Evolutionary conservation across 2,329 filamentous ascomycete genomes (phyloP).

Genomic region (Aspergillus sp.): DNA sequence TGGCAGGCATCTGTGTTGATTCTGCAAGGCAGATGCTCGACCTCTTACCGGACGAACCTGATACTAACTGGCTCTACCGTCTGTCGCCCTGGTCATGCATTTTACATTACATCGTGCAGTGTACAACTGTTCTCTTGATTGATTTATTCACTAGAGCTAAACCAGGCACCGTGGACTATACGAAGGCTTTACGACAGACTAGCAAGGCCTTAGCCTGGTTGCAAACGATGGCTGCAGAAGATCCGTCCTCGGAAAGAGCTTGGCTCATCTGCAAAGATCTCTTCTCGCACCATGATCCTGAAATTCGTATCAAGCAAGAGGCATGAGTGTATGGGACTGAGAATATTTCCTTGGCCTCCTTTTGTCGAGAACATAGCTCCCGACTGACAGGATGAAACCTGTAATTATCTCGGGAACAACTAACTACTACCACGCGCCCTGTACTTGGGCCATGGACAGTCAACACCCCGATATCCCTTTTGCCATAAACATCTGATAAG

Average conservation of each 20-base stretch:
- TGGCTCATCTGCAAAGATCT: conserved; percentile 27
- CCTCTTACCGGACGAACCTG: conserved; percentile 31
- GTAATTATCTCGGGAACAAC: too few species aligned
- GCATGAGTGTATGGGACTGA: background rate
- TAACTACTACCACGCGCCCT: too few species aligned
- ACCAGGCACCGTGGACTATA: conserved; percentile 24
- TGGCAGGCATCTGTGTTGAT: conserved; percentile 32
- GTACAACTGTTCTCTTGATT: conserved; percentile 32
- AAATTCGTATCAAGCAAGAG: conserved; percentile 2
- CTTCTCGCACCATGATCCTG: conserved; percentile 15
- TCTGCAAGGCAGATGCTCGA: conserved; percentile 30
- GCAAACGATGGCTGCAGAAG: conserved; percentile 28
- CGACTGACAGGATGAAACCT: too few species aligned
- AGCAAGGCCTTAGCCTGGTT: conserved; percentile 35
- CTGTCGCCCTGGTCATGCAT: conserved; percentile 37
- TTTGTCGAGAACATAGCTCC: too few species aligned
- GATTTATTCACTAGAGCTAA: conserved; percentile 28
- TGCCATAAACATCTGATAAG: too few species aligned
- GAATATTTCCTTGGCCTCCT: too few species aligned
- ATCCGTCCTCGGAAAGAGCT: conserved; percentile 28
- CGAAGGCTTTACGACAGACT: conserved; percentile 20
- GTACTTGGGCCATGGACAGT: too few species aligned
- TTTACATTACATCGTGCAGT: conserved; percentile 38
- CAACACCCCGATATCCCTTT: too few species aligned
- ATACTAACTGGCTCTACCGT: conserved; percentile 24